phyloP scores from a whole-genome alignment of 805 yeast species.

The Metschnikowia reukaufii region DNA sequence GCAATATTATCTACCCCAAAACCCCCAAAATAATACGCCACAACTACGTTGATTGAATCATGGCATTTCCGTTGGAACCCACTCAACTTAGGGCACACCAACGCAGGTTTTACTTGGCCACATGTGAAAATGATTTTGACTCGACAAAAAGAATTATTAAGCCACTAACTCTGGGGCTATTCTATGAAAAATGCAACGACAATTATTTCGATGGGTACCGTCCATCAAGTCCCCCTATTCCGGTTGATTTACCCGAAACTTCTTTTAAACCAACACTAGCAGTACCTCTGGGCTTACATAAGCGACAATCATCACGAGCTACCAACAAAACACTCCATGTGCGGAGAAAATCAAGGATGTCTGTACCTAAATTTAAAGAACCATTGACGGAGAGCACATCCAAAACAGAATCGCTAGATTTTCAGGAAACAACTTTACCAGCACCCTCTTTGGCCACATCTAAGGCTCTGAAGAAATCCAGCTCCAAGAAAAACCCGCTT shows the following conservation, averaged over 20 bases:
- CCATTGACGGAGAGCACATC: background rate
- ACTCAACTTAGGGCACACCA: constrained; percentile 21
- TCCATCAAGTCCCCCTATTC: constrained; percentile 21
- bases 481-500: constrained; percentile 13
- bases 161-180: constrained; percentile 19
- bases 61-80: constrained; percentile 23
- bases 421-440: constrained; percentile 5
- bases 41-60: background rate
- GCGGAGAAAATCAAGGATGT: constrained; percentile 9
- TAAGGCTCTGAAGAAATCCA: constrained; percentile 2
- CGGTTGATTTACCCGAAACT: constrained; percentile 15
- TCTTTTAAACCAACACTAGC: background rate
- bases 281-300: constrained; percentile 4
- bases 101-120: constrained; percentile 16
- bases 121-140: constrained; percentile 15
- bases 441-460: background rate
- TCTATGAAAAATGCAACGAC: constrained; percentile 10
- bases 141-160: constrained; percentile 15
- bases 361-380: constrained; percentile 6
- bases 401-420: constrained; percentile 2
- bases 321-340: constrained; percentile 6
- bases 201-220: constrained; percentile 11
- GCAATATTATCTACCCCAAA: background rate
- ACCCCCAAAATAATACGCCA: background rate
- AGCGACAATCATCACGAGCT: constrained; percentile 12